phyloP scores from a whole-genome alignment of 257 asterid species.

The Pogostemon cablin region DNA sequence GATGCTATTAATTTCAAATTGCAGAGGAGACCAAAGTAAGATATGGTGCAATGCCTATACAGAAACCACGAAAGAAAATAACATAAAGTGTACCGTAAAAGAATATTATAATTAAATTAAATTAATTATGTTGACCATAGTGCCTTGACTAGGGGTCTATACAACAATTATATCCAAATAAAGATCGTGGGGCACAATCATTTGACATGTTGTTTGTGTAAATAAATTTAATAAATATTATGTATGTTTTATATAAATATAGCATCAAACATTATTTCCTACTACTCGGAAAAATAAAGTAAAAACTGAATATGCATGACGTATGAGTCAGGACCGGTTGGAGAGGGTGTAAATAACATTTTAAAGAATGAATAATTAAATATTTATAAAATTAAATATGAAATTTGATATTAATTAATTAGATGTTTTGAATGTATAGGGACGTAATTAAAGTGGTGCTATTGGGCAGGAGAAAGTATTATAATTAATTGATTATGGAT shows the following conservation, averaged over 20 bases:
- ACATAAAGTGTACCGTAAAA: slow-evolving; percentile 13
- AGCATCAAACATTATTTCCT: no score
- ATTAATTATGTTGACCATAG: slow-evolving; percentile 12
- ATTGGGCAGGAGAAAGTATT: no score
- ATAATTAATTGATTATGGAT: no score
- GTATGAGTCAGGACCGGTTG: no score
- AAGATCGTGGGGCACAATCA: background rate
- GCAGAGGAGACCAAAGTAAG: slow-evolving; percentile 34
- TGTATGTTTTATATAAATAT: background rate
- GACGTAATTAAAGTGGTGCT: no score
- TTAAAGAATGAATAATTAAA: no score
- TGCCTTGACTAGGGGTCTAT: slow-evolving; percentile 30
- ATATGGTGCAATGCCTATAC: slow-evolving; percentile 68
- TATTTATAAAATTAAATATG: no score
- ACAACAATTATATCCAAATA: slow-evolving; percentile 14
- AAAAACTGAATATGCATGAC: no score
- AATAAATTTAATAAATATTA: background rate
- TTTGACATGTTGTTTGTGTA: background rate
- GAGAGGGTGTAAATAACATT: no score
- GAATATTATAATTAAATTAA: slow-evolving; percentile 6
- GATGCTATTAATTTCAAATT: slow-evolving; percentile 11
- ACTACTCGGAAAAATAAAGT: no score
- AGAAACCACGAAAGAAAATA: slow-evolving; percentile 46
- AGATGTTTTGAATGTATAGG: no score
- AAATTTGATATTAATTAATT: no score